Evolutionary conservation across 2,329 filamentous ascomycete genomes (phyloP).

Genomic region (Rhynchosporium secalis): DNA sequence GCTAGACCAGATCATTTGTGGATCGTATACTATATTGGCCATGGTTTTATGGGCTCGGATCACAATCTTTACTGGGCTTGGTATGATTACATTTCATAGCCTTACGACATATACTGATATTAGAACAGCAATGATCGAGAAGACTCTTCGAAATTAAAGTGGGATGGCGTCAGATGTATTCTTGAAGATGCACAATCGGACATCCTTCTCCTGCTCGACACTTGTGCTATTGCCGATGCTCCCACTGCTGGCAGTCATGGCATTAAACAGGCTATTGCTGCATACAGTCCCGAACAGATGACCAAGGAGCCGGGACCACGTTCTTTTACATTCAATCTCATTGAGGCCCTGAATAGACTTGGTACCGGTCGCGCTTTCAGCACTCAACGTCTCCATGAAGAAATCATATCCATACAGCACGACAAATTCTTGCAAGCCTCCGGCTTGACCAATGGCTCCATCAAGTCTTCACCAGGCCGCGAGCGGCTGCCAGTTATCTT

Average conservation of each 20-base stretch:
- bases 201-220: conserved; percentile 62
- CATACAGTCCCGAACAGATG: conserved; percentile 55
- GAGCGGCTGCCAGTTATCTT: conserved; percentile 53
- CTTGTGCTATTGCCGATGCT: conserved; percentile 56
- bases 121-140: conserved; percentile 53
- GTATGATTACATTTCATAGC: conserved; percentile 48
- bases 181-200: conserved; percentile 64
- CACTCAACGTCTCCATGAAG: conserved; percentile 57
- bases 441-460: conserved; percentile 49
- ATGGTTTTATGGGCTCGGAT: conserved; percentile 59
- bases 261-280: conserved; percentile 62
- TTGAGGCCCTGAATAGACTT: conserved; percentile 56
- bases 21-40: conserved; percentile 65
- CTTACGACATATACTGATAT: conserved; percentile 42
- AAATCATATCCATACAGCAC: conserved; percentile 44
- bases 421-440: conserved; percentile 46
- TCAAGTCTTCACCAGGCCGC: conserved; percentile 38
- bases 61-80: conserved; percentile 66
- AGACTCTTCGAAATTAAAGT: conserved; percentile 61
- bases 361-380: conserved; percentile 56
- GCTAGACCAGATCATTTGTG: conserved; percentile 59
- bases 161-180: conserved; percentile 62
- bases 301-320: conserved; percentile 47
- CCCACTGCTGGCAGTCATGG: conserved; percentile 54
- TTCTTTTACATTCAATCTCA: conserved; percentile 59